Conservation (phyloP, 2,329 filamentous ascomycete species). For the Neofusicoccum parvum region DNA sequence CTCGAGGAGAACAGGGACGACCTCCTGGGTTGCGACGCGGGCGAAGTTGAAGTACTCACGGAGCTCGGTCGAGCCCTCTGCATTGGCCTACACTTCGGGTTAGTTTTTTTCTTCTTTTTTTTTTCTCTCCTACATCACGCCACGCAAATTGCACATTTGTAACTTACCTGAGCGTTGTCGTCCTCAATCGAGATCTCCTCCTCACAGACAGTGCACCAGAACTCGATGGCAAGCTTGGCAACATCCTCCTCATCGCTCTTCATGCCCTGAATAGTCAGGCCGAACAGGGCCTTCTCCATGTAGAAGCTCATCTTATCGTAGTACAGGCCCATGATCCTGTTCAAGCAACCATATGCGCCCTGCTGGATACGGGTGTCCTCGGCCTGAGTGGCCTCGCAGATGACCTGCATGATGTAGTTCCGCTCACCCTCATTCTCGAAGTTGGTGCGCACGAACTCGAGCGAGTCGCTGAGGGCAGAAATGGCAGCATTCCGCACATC, state of each 20-base stretch:
- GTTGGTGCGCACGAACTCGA: conserved; percentile 97
- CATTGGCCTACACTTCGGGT: conserved; percentile 49
- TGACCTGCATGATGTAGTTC: conserved; percentile 99
- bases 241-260: conserved; percentile 98
- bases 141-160: neutral
- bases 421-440: conserved; percentile 99
- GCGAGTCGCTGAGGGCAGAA: conserved; percentile 89
- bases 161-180: conserved; percentile 77
- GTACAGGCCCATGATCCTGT: conserved; percentile 98
- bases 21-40: conserved; percentile 87
- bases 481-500: conserved; percentile 94
- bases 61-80: conserved; percentile 78
- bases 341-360: conserved; percentile 93
- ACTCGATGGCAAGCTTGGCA: conserved; percentile 95
- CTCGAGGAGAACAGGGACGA: conserved; percentile 85
- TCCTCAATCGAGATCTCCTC: conserved; percentile 98
- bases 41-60: conserved; percentile 96
- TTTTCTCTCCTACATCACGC: neutral
- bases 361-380: conserved; percentile 89
- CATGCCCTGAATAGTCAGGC: conserved; percentile 96
- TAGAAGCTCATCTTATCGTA: conserved; percentile 99
- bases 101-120: neutral
- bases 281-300: conserved; percentile 99
- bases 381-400: conserved; percentile 97
- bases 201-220: conserved; percentile 99